phyloP scores from a whole-genome alignment of 1,284 basidiomycete genomes.

The Coniferiporia sulphurascens region DNA sequence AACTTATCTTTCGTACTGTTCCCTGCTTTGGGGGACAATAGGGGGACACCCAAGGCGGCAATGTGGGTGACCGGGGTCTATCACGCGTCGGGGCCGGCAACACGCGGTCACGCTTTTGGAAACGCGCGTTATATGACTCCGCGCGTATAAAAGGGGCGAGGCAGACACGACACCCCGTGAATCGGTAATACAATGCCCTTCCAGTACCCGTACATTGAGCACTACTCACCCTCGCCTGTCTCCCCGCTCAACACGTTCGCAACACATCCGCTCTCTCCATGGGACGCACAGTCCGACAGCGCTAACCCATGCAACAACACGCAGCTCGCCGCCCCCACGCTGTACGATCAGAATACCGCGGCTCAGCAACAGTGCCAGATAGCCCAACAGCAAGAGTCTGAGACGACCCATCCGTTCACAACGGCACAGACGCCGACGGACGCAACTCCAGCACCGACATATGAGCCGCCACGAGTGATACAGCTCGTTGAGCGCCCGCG shows the following conservation, averaged over 20 bases:
- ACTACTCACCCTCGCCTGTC: constrained; percentile 31
- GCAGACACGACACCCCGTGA: constrained; percentile 5
- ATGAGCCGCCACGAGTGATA: constrained; percentile 17
- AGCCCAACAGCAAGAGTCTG: constrained; percentile 20
- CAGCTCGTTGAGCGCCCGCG: constrained; percentile 16
- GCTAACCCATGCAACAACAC: constrained; percentile 18
- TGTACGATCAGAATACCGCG: constrained; percentile 26
- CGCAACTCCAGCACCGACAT: not conserved
- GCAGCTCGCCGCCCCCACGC: constrained; percentile 13
- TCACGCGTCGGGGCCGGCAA: constrained; percentile 1
- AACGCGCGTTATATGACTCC: not conserved
- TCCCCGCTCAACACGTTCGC: constrained; percentile 28
- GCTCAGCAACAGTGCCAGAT: constrained; percentile 27
- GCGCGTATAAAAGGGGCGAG: constrained; percentile 5
- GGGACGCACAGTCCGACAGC: constrained; percentile 26
- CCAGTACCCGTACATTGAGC: constrained; percentile 32
- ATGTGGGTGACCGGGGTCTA: not conserved
- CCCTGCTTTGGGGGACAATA: not conserved
- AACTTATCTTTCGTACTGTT: not conserved
- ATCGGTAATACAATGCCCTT: constrained; percentile 33
- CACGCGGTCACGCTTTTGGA: constrained; percentile 5
- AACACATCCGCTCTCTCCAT: not conserved
- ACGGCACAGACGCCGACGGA: not conserved
- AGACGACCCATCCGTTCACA: not conserved
- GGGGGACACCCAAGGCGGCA: not conserved